Percentiles rank a stretch among this genome's conserved stretches.
These are phyloP conservation scores for Kazachstania sp. DNA, from an alignment of 1,139 yeast species.

Conservation along the genomic window DNA sequence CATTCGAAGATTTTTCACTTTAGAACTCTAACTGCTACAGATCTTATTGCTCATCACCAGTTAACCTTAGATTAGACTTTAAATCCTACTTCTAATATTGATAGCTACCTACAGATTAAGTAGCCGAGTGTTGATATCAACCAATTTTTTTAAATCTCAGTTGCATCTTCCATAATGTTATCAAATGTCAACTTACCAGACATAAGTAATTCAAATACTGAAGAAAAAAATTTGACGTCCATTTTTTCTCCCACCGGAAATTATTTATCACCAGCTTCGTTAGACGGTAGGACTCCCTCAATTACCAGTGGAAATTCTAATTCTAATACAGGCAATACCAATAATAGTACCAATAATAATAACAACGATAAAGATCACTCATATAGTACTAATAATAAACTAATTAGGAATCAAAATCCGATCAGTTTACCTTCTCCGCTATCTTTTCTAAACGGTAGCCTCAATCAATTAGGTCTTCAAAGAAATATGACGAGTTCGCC, in stretches of 20 bases:
- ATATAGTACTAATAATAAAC: background rate
- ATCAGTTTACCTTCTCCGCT: constrained; percentile 6
- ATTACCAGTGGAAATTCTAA: constrained; percentile 3
- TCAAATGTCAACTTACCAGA: constrained; percentile 1
- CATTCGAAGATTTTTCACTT: too few species aligned
- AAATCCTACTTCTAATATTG: too few species aligned
- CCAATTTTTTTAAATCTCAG: background rate
- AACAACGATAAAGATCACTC: background rate
- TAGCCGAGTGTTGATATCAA: too few species aligned
- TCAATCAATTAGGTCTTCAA: constrained; percentile 5
- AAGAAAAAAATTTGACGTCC: constrained; percentile 8
- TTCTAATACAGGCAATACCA: constrained; percentile 3
- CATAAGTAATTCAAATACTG: constrained; percentile 4
- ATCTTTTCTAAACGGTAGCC: constrained; percentile 8
- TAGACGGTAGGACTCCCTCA: constrained; percentile 12
- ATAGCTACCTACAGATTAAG: too few species aligned
- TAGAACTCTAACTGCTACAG: too few species aligned
- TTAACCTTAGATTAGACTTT: too few species aligned
- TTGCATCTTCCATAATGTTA: constrained; percentile 1
- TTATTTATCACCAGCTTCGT: constrained; percentile 17
- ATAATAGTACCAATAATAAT: background rate
- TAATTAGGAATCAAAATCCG: background rate
- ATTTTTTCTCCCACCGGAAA: constrained; percentile 12
- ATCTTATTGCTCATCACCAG: too few species aligned
- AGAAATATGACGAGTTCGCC: constrained; percentile 6